Percentiles rank a stretch among this genome's conserved stretches.
phyloP scores from a whole-genome alignment of 2,329 filamentous ascomycete species.

The Tolypocladium album region DNA sequence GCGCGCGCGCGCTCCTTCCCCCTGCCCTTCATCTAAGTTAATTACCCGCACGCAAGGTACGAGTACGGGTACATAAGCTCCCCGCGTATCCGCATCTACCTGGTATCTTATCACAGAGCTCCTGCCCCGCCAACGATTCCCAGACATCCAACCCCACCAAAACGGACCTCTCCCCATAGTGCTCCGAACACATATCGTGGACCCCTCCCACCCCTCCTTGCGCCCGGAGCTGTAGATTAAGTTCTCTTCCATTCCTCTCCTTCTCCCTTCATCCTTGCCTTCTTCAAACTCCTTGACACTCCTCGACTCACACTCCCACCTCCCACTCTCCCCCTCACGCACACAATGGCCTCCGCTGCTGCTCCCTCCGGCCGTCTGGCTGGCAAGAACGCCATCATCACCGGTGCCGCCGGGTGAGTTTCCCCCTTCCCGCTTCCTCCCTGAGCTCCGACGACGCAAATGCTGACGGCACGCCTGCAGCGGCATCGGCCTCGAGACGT shows the following conservation, averaged over 20 bases:
- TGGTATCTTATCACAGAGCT: not conserved
- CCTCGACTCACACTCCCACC: not conserved
- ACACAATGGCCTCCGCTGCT: conserved; percentile 16
- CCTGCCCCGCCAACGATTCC: not conserved
- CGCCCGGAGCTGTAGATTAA: not conserved
- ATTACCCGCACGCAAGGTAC: not conserved
- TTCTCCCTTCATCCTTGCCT: not conserved
- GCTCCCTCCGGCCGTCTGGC: conserved; percentile 36
- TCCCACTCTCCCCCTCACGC: not conserved
- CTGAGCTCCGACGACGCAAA: no score
- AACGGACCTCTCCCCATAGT: not conserved
- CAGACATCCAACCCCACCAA: not conserved
- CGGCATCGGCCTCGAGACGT: conserved; percentile 87
- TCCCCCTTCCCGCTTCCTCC: not conserved
- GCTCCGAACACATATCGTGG: not conserved
- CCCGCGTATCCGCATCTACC: not conserved
- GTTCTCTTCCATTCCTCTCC: not conserved
- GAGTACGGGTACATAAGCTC: not conserved
- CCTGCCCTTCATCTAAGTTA: no score
- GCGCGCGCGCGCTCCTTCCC: not conserved
- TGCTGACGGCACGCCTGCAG: conserved; percentile 29
- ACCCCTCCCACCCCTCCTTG: not conserved
- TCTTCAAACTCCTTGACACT: not conserved
- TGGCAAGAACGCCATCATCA: conserved; percentile 61
- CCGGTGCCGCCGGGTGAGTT: conserved; percentile 76